Conservation (phyloP, 2,329 filamentous ascomycete genomes). For the Cordyceps fumosorosea region DNA sequence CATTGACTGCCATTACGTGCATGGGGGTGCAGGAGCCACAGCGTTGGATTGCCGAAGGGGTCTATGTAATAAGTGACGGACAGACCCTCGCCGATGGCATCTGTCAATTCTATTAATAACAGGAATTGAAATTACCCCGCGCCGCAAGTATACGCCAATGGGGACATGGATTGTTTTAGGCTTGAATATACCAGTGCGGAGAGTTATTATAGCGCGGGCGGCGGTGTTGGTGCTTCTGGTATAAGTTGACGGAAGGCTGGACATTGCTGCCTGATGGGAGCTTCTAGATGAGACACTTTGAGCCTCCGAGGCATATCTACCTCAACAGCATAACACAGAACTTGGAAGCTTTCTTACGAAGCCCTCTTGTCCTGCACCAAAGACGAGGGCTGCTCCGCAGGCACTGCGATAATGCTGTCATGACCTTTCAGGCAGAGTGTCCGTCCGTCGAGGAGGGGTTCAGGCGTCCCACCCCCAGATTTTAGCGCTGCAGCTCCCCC, state of each 20-base stretch:
- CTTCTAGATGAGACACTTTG: too few species aligned
- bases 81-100: neutral
- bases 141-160: neutral
- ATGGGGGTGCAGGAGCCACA: neutral
- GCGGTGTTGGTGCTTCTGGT: too few species aligned
- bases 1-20: neutral
- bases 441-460: neutral
- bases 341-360: neutral
- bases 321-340: too few species aligned
- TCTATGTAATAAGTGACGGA: neutral
- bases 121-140: conserved; percentile 1
- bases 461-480: conserved; percentile 15
- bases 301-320: neutral
- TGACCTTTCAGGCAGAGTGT: neutral
- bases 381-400: neutral
- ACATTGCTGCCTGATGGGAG: too few species aligned
- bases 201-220: too few species aligned
- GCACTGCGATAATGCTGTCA: neutral
- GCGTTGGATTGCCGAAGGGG: neutral
- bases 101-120: conserved; percentile 6
- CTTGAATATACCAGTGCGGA: neutral
- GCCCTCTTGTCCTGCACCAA: neutral
- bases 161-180: neutral
- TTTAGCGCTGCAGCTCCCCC: conserved; percentile 13
- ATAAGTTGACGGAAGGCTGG: too few species aligned